These are phyloP conservation scores for Onygenales sp. DNA, from an alignment of 2,329 filamentous ascomycete genomes.

Conservation along the genomic window DNA sequence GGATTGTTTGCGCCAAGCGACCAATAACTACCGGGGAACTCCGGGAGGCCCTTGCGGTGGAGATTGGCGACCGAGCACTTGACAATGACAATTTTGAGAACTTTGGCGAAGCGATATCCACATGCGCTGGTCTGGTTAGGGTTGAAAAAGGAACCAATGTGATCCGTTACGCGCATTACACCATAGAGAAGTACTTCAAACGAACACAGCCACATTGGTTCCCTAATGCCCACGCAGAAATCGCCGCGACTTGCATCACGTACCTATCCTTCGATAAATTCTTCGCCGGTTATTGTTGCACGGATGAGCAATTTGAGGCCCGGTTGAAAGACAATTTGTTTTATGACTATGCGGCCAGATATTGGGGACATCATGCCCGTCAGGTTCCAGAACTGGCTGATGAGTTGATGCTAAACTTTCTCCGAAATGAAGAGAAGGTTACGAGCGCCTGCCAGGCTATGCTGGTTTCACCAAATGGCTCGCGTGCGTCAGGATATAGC, in stretches of 20 bases:
- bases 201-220: conserved; percentile 19
- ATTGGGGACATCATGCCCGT: neutral
- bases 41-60: conserved; percentile 21
- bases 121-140: conserved; percentile 17
- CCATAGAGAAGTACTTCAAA: conserved; percentile 38
- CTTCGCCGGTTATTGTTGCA: no score
- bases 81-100: conserved; percentile 17
- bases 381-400: no score
- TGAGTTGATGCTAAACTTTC: no score
- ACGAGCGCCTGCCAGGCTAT: no score
- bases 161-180: conserved; percentile 32
- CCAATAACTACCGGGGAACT: conserved; percentile 19
- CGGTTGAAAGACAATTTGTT: no score
- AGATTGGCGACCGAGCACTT: conserved; percentile 13
- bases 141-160: conserved; percentile 14
- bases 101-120: conserved; percentile 9
- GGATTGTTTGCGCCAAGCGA: conserved; percentile 12
- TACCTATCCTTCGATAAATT: conserved; percentile 19
- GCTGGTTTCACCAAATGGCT: no score
- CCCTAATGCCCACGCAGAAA: conserved; percentile 12
- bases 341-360: conserved; percentile 5
- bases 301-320: no score
- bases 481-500: no score
- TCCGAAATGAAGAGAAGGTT: no score
- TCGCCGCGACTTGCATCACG: conserved; percentile 19